phyloP scores from a whole-genome alignment of 1,284 basidiomycete genomes.

The Abortiporus biennis region DNA sequence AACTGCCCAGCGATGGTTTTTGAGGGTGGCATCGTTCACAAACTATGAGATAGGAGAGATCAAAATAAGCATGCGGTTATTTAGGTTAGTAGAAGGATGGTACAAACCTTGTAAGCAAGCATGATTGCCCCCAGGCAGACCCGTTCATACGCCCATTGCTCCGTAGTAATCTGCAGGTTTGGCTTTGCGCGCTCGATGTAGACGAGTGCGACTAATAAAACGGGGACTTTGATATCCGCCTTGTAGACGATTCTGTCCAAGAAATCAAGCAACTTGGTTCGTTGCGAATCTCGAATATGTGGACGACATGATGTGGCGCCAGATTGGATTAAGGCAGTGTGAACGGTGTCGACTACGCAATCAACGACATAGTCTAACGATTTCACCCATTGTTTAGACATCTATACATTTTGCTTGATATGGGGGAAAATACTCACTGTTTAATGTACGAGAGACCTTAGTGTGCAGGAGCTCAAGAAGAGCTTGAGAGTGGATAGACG shows the following conservation, averaged over 20 bases:
- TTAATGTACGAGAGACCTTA: conserved; percentile 49
- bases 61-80: neutral
- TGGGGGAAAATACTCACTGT: conserved; percentile 48
- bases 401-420: too few relatives aligned
- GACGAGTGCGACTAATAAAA: conserved; percentile 6
- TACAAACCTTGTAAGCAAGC: conserved; percentile 6
- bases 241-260: neutral
- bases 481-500: conserved; percentile 53
- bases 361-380: conserved; percentile 69
- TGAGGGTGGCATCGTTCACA: conserved; percentile 67
- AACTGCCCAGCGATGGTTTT: conserved; percentile 72
- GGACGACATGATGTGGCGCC: too few relatives aligned
- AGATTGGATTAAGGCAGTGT: too few relatives aligned
- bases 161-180: conserved; percentile 1
- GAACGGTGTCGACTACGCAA: conserved; percentile 58
- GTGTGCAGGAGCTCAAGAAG: conserved; percentile 58
- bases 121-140: conserved; percentile 8
- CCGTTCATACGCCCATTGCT: conserved; percentile 6
- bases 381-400: too few relatives aligned
- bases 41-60: too few relatives aligned
- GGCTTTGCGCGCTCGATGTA: conserved; percentile 6
- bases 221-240: conserved; percentile 1
- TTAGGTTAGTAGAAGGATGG: too few relatives aligned
- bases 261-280: too few relatives aligned
- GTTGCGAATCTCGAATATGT: too few relatives aligned